phyloP scores from a whole-genome alignment of 352 stramenopile species.

The Phytophthora crassamura region DNA sequence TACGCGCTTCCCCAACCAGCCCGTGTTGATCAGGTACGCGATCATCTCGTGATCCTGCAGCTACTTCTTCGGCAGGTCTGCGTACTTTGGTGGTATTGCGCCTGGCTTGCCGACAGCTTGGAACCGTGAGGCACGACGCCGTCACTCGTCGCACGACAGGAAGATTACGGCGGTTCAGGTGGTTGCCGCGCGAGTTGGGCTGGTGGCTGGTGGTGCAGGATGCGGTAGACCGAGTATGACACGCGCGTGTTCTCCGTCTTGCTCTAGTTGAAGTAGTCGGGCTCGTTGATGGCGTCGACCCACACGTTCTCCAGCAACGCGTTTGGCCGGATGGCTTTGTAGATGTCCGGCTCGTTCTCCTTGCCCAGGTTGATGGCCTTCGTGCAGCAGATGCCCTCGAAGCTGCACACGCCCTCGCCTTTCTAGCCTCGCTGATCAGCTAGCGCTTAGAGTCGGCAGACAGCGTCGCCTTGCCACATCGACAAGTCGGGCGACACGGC shows the following conservation, averaged over 20 bases:
- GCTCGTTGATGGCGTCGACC: too few species aligned
- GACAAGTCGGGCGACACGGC: too few species aligned
- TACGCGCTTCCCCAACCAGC: conserved; percentile 98
- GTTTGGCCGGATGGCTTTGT: conserved; percentile 95
- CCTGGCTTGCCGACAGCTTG: conserved; percentile 94
- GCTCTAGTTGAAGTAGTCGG: conserved; percentile 96
- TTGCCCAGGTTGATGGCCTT: conserved; percentile 98
- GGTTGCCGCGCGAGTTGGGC: conserved; percentile 87
- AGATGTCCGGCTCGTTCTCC: conserved; percentile 98
- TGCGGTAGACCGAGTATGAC: conserved; percentile 99
- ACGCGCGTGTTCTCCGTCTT: conserved; percentile 99
- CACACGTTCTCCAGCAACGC: conserved; percentile 97
- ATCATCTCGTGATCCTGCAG: conserved; percentile 94
- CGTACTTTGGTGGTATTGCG: conserved; percentile 98
- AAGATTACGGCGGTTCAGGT: conserved; percentile 98
- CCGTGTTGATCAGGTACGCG: conserved; percentile 98
- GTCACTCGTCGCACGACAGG: conserved; percentile 98
- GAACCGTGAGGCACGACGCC: conserved; percentile 97
- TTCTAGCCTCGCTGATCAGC: conserved; percentile 94
- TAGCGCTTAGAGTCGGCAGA: conserved; percentile 90
- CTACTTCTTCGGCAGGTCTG: conserved; percentile 97
- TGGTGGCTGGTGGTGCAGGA: conserved; percentile 94
- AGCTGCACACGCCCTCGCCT: conserved; percentile 98
- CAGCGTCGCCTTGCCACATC: conserved; percentile 92
- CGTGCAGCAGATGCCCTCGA: conserved; percentile 98